These are phyloP conservation scores for Aureobasidium sp. DNA, from an alignment of 2,329 filamentous ascomycete species.

Conservation along the genomic window DNA sequence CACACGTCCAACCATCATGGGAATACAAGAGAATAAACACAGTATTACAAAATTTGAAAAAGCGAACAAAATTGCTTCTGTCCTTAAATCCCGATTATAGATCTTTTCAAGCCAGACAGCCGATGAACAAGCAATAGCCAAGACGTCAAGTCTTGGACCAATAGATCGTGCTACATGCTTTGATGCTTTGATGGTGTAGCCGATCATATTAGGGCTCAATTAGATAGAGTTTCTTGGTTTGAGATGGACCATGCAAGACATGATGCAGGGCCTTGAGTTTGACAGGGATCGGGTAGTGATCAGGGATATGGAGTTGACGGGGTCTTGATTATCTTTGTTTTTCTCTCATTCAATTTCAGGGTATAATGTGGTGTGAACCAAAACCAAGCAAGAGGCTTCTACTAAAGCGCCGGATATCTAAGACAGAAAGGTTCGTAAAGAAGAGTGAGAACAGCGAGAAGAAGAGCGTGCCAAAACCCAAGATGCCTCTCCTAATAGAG, in stretches of 20 bases:
- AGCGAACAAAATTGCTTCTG: too few species aligned
- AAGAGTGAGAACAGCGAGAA: neutral
- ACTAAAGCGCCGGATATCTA: constrained; percentile 4
- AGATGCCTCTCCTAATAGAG: neutral
- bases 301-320: too few species aligned
- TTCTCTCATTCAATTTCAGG: neutral
- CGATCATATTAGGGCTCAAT: neutral
- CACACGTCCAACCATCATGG: too few species aligned
- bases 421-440: neutral
- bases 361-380: neutral
- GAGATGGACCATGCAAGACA: neutral
- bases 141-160: neutral
- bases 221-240: neutral
- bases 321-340: neutral
- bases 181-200: neutral
- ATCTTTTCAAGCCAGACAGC: too few species aligned
- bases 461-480: neutral
- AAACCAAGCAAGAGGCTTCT: neutral
- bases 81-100: too few species aligned
- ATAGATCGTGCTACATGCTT: neutral
- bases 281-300: neutral
- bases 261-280: neutral
- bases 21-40: too few species aligned
- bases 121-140: neutral
- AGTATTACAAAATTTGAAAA: too few species aligned